Conservation (phyloP, 2,329 filamentous ascomycete genomes). For the Grosmannia serpens region DNA sequence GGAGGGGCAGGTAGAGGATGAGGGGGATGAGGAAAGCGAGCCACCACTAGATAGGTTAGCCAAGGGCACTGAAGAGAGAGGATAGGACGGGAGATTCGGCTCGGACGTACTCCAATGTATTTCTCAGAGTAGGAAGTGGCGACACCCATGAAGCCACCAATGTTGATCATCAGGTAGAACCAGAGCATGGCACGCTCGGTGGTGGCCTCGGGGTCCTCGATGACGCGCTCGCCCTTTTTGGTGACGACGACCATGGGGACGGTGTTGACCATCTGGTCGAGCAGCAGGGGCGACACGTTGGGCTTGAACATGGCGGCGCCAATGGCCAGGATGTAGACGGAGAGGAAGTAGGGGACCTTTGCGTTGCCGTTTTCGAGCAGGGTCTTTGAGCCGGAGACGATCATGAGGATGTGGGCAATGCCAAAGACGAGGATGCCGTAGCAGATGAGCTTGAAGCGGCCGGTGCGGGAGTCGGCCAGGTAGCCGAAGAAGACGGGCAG, state of each 20-base stretch:
- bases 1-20: constrained; percentile 29
- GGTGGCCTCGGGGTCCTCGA: constrained; percentile 59
- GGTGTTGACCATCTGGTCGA: constrained; percentile 54
- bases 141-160: constrained; percentile 53
- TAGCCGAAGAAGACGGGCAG: constrained; percentile 44
- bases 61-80: background rate
- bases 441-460: constrained; percentile 62
- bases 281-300: constrained; percentile 62
- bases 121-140: constrained; percentile 63
- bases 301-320: constrained; percentile 75
- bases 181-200: constrained; percentile 58
- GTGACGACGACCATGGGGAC: constrained; percentile 44
- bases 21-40: constrained; percentile 54
- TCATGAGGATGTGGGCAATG: constrained; percentile 56
- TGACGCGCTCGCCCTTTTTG: constrained; percentile 50
- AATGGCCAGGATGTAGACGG: constrained; percentile 40
- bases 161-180: constrained; percentile 55
- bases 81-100: constrained; percentile 19
- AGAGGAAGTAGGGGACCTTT: constrained; percentile 48
- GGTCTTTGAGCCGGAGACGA: constrained; percentile 41
- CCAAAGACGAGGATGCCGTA: constrained; percentile 57
- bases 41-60: constrained; percentile 28
- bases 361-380: constrained; percentile 32
- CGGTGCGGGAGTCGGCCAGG: constrained; percentile 56
- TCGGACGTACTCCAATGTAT: constrained; percentile 46